A percentile compares a stretch with the other conserved stretches of the same genome.
Evolutionary conservation across 176 grass and related monocot genomes (phyloP).

Genomic region (Cenchrus purpureus): DNA sequence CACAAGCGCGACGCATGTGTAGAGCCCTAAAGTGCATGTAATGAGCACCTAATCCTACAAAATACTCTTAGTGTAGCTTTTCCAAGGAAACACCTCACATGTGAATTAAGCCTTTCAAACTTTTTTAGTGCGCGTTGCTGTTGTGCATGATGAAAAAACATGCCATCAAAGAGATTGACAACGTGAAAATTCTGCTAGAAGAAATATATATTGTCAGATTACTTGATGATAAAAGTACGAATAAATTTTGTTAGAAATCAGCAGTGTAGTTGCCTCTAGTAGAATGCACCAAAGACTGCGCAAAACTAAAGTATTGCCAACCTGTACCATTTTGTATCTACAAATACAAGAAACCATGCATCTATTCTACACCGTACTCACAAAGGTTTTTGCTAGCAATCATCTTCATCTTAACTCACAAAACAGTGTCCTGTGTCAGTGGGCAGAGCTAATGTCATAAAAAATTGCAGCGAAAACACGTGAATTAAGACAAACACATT

Average conservation of each 20-base stretch:
- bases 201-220: background rate
- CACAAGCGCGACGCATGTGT: background rate
- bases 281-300: no score
- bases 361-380: no score
- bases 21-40: background rate
- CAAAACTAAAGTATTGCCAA: no score
- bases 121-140: background rate
- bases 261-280: no score
- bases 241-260: background rate
- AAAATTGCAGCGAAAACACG: no score
- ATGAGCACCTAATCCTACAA: slow-evolving; percentile 2
- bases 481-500: no score
- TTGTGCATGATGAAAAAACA: background rate
- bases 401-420: no score
- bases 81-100: background rate
- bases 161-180: background rate
- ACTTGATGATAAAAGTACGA: background rate
- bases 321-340: no score
- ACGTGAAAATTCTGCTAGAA: background rate
- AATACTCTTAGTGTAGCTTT: background rate
- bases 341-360: no score
- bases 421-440: no score
- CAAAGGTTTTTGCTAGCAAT: no score
- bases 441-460: no score
- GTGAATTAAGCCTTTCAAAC: background rate